Percentiles rank a stretch among this genome's conserved stretches.
These are phyloP conservation scores for Coniochaeta sp. DNA, from an alignment of 2,329 filamentous ascomycete genomes.

Conservation along the genomic window DNA sequence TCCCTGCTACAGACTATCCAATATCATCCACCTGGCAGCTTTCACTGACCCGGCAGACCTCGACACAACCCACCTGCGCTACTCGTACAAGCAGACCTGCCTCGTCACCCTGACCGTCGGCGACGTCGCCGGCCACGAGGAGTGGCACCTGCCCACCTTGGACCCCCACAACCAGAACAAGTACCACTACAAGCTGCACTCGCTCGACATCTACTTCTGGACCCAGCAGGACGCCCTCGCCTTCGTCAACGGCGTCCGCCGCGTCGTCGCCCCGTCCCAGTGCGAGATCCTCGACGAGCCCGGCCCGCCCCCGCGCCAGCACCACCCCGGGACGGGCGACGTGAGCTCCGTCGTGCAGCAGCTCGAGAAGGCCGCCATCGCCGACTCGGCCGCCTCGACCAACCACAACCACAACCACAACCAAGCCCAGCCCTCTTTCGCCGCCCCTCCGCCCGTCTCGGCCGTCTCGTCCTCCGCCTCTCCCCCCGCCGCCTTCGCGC, in stretches of 20 bases:
- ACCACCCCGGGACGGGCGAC: conserved; percentile 29
- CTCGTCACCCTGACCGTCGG: conserved; percentile 62
- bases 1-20: too few species aligned
- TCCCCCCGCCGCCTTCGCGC: conserved; percentile 40
- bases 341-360: conserved; percentile 68
- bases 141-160: conserved; percentile 71
- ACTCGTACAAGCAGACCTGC: conserved; percentile 68
- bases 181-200: conserved; percentile 72
- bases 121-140: conserved; percentile 38
- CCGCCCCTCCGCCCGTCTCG: conserved; percentile 33
- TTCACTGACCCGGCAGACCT: conserved; percentile 40
- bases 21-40: not conserved
- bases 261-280: conserved; percentile 54
- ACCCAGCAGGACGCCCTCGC: conserved; percentile 63
- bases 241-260: conserved; percentile 61
- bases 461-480: conserved; percentile 18
- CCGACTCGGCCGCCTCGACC: conserved; percentile 42
- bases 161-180: conserved; percentile 68
- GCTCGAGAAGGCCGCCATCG: conserved; percentile 64
- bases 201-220: conserved; percentile 75
- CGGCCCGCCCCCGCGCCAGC: conserved; percentile 33
- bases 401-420: too few species aligned
- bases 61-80: conserved; percentile 56
- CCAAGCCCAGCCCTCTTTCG: conserved; percentile 23
- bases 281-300: conserved; percentile 62